Evolutionary conservation across 768 basidiomycete species (phyloP), one percentile per base, ranked within the genome.

Genomic region (Trametes punicea): DNA sequence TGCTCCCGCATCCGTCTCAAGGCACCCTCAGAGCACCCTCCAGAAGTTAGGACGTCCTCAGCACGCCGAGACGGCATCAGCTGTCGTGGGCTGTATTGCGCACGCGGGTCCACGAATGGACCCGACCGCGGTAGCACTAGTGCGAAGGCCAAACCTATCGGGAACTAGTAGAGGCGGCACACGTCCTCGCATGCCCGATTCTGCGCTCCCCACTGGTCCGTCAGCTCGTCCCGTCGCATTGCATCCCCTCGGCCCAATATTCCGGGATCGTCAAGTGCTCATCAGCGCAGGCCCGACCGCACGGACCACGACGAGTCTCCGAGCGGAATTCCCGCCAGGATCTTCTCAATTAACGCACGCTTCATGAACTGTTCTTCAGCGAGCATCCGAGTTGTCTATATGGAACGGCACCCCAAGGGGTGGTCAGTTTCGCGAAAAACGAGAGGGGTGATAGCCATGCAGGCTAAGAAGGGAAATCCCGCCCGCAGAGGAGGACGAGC

Each of bases 281-380:
- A 60, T 59, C 34, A 50, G 26, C 48, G 48, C 55, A 49, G 16
- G 20, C 30, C 56, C 44, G 50, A 31, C 21, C 50, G 27, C 25
- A 44, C 56, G 40, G 59, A 36, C 63, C 63, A 62, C 27, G 45
- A 50, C 25, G 61, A 49, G 42, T 56, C 64, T 42, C 77, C 77
- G 73, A 80, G 75, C 42, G 84, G 78, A 29, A 88, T 70, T 25
- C 81, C 81, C 47, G 69, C 67, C 64, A 81, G 80, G 65, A 98
- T 97, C 79, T 93, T 93, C 71, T 97, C 92, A 42, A 93, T 87
- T 62, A 97, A 78, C 40, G 93, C 95, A 60, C 94, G 84, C 75
- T 96, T 95, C 87, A 92, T 90, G 69, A 97, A 98, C 70, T 98
- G 96, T 70, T 98, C 95, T 72, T 95, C 87, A 26, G 93, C 93